phyloP scores from a whole-genome alignment of 2,329 filamentous ascomycete genomes.

The Colletotrichum lupini region DNA sequence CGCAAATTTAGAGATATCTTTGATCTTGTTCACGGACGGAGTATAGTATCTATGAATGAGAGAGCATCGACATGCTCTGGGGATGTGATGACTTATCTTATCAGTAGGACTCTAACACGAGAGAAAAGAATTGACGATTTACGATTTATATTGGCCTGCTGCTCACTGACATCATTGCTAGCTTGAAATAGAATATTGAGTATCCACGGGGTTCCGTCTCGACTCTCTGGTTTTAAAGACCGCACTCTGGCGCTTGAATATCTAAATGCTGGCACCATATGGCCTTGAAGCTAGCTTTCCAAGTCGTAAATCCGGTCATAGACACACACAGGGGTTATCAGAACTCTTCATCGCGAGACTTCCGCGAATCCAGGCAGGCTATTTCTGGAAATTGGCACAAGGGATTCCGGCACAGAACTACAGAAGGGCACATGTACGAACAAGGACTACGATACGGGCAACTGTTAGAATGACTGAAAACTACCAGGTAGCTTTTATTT shows the following conservation, averaged over 20 bases:
- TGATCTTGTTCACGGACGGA: background rate
- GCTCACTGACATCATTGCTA: background rate
- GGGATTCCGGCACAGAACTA: background rate
- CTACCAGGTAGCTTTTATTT: background rate
- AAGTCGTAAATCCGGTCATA: background rate
- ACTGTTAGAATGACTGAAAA: background rate
- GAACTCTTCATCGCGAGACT: background rate
- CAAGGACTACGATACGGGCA: background rate
- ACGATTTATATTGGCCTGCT: constrained; percentile 27
- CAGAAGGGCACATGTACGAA: background rate
- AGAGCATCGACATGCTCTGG: constrained; percentile 34
- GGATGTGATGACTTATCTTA: constrained; percentile 34
- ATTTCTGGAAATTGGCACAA: background rate
- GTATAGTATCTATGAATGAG: background rate
- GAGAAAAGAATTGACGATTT: constrained; percentile 36
- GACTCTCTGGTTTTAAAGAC: too few species aligned
- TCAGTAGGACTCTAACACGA: constrained; percentile 34
- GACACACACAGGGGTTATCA: background rate
- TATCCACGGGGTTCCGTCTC: too few species aligned
- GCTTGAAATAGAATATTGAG: too few species aligned
- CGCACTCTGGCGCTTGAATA: background rate
- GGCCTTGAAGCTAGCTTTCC: background rate
- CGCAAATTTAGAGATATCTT: accelerated
- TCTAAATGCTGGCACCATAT: accelerated
- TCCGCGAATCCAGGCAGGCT: background rate